These are phyloP conservation scores for Trichoderma guizhouense DNA, from an alignment of 2,329 filamentous ascomycete species.

Conservation along the genomic window DNA sequence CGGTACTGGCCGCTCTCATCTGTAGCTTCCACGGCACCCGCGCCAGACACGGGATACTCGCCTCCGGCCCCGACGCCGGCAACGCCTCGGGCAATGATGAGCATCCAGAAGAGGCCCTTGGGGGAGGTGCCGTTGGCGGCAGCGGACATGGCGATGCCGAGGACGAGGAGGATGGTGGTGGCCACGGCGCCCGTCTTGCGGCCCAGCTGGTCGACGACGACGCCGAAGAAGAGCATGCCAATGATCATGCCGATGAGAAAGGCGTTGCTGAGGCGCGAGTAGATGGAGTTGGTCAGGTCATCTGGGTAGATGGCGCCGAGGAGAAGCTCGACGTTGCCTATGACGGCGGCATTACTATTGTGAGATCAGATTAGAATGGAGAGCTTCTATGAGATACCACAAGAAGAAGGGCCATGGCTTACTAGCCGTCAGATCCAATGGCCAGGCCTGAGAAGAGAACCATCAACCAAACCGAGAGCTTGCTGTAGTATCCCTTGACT, in stretches of 20 bases:
- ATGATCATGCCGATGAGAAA: conserved; percentile 55
- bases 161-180: conserved; percentile 44
- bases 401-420: conserved; percentile 19
- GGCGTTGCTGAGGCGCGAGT: conserved; percentile 52
- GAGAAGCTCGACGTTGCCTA: conserved; percentile 44
- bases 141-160: conserved; percentile 46
- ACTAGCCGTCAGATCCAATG: conserved; percentile 45
- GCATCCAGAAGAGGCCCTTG: conserved; percentile 49
- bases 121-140: conserved; percentile 39
- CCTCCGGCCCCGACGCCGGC: conserved; percentile 44
- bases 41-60: conserved; percentile 52
- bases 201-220: conserved; percentile 48
- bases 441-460: conserved; percentile 45
- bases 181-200: conserved; percentile 46
- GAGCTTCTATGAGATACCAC: too few relatives aligned
- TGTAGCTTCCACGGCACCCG: conserved; percentile 51
- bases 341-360: conserved; percentile 40
- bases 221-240: conserved; percentile 53
- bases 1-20: conserved; percentile 45
- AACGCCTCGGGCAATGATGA: conserved; percentile 41
- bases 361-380: neutral
- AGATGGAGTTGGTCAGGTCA: conserved; percentile 41
- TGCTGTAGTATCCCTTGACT: conserved; percentile 36
- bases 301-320: conserved; percentile 42
- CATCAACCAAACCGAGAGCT: conserved; percentile 41